Percentiles rank a stretch among this genome's conserved stretches.
These are phyloP conservation scores for Elaeis oleifera DNA, from an alignment of 202 grass and related monocot species.

Conservation along the genomic window DNA sequence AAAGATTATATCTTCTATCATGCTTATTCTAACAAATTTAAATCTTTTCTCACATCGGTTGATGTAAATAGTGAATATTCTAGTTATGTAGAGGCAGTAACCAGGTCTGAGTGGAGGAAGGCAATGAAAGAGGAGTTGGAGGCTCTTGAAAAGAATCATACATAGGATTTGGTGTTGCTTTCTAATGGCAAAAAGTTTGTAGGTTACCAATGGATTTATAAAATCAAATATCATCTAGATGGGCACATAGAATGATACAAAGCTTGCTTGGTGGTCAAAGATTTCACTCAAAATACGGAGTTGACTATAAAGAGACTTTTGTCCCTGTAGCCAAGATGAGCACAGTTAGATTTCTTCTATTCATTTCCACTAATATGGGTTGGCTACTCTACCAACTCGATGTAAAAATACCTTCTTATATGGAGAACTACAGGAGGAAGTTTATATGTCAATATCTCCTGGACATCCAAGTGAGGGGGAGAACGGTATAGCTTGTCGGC, in stretches of 20 bases:
- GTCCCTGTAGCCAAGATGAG: neutral
- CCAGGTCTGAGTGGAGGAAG: neutral
- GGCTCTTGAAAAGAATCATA: neutral
- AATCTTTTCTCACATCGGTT: neutral
- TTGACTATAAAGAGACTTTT: conserved; percentile 1
- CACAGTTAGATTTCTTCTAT: neutral
- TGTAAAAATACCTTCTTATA: too few relatives aligned
- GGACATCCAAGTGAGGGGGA: too few relatives aligned
- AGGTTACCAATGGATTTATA: neutral
- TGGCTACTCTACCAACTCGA: neutral
- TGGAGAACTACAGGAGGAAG: too few relatives aligned
- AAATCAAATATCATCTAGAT: neutral
- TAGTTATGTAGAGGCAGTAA: neutral
- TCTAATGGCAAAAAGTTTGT: neutral
- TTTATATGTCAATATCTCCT: too few relatives aligned
- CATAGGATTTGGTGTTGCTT: neutral
- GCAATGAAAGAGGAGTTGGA: conserved; percentile 1
- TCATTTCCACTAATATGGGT: neutral
- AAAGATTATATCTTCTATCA: neutral
- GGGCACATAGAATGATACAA: neutral
- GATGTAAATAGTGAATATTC: neutral
- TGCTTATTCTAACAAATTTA: too few relatives aligned
- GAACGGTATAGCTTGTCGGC: too few relatives aligned
- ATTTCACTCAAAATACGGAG: neutral
- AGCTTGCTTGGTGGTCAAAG: neutral